These are phyloP conservation scores for Echeveria elegans DNA, from an alignment of 164 flowering plant species.

Conservation along the genomic window DNA sequence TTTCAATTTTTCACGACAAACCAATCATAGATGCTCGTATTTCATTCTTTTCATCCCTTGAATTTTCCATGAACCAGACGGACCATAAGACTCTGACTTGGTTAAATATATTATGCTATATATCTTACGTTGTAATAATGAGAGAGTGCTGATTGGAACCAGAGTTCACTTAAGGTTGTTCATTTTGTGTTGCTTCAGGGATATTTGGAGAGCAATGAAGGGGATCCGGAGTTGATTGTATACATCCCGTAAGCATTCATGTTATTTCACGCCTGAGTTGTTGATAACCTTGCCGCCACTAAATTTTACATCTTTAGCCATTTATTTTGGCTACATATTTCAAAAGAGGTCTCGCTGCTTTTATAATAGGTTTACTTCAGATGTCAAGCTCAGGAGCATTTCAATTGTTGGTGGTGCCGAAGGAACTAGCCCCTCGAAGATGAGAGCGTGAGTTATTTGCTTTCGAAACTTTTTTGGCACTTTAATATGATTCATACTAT, in stretches of 20 bases:
- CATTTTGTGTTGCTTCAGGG: constrained; percentile 37
- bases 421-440: too few relatives aligned
- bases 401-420: too few relatives aligned
- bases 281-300: neutral
- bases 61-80: too few relatives aligned
- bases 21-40: too few relatives aligned
- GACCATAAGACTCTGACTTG: neutral
- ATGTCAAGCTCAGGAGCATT: constrained; percentile 92
- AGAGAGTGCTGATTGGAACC: neutral
- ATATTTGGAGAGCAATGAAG: constrained; percentile 91
- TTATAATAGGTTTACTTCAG: constrained; percentile 67
- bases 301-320: neutral
- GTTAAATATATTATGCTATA: neutral
- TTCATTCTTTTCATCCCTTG: too few relatives aligned
- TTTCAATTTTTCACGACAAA: too few relatives aligned
- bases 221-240: constrained; percentile 93
- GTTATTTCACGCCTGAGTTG: neutral
- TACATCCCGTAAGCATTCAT: constrained; percentile 70
- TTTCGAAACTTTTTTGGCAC: neutral
- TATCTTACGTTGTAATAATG: neutral
- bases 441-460: constrained; percentile 70
- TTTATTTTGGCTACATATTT: too few relatives aligned
- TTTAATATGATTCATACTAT: neutral
- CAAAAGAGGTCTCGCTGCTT: neutral
- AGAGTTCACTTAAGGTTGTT: neutral